Evolutionary conservation across 495 filamentous ascomycete genomes (phyloP), one percentile per base, ranked within the genome.

Genomic region (Penicillium angulare): DNA sequence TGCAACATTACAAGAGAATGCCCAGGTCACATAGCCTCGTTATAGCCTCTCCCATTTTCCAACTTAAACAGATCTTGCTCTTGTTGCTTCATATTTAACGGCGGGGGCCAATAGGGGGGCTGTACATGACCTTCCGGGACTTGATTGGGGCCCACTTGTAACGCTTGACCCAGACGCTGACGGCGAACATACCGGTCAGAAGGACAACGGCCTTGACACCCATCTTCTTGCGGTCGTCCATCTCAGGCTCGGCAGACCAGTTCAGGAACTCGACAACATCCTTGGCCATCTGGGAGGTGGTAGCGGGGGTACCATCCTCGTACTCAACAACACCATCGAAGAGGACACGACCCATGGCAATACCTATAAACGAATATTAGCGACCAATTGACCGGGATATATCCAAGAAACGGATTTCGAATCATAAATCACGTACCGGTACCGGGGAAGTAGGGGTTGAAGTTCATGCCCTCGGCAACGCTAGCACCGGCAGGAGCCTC

Each of bases 361-460:
- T 99, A 61, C 91, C 82, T 85, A 50, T 15, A 24, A 38, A 49
- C n/a, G 3, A 22, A 21, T 16, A 59, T 62, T 50, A 63, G 53
- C 42, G 31, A 27, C 21, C 27, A 42, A 12, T 34, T 10, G 17
- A 18, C 8, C 3, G 20, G 18, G 50, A 38, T 35, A 49, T 16
- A 47, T 27, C 38, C 29, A 21, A 18, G 22, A 18, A n/a, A 32
- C 12, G 8, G 6, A 42, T 13, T 22, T 12, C 5, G 5, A 12
- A 3, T 43, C 32, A 50, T n/a, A n/a, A n/a, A n/a, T 50, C 41
- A 64, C 73, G 39, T 74, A 81, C 82, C 93, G 55, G 93, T 97
- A 60, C 95, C 95, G 43, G 93, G 93, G 84, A 99, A 99, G 79
- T 97, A 99, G 22, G 93, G 93, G 83, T 99, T 99, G 83, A 99